Conservation (phyloP, 2,329 filamentous ascomycete species). For the Periconia digitata region DNA sequence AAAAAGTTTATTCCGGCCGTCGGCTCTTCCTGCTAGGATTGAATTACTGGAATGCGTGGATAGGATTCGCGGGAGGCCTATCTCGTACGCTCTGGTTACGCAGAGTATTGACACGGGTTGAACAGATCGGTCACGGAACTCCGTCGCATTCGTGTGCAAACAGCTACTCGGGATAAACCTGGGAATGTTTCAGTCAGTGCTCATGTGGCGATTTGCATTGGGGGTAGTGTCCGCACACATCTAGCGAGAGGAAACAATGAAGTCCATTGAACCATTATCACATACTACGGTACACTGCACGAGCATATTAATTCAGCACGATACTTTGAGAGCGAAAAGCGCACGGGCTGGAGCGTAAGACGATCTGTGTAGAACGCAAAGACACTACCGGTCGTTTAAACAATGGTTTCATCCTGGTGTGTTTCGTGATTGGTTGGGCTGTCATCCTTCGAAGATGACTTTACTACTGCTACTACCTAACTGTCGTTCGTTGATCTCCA, state of each 20-base stretch:
- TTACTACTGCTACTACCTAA: background rate
- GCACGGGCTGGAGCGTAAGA: background rate
- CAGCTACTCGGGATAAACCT: too few relatives aligned
- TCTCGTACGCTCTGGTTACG: too few relatives aligned
- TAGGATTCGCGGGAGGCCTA: too few relatives aligned
- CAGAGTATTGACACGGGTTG: too few relatives aligned
- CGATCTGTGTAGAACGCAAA: background rate
- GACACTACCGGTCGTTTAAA: background rate
- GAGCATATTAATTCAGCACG: background rate
- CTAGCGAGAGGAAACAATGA: background rate
- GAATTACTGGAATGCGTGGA: too few relatives aligned
- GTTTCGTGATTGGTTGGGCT: background rate
- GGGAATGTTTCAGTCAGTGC: too few relatives aligned
- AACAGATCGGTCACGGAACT: too few relatives aligned
- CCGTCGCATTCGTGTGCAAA: too few relatives aligned
- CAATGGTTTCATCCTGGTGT: background rate
- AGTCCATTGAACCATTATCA: background rate
- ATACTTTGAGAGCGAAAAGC: background rate
- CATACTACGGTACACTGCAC: background rate
- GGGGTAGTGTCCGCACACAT: too few relatives aligned
- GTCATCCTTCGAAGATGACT: background rate
- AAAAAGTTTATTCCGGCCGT: too few relatives aligned
- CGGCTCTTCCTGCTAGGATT: too few relatives aligned
- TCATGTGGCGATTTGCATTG: too few relatives aligned
- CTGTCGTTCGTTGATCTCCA: background rate